Evolutionary conservation across 768 basidiomycete species (phyloP), one percentile per base, ranked within the genome.

Genomic region (Neoboletus brunneissimus): DNA sequence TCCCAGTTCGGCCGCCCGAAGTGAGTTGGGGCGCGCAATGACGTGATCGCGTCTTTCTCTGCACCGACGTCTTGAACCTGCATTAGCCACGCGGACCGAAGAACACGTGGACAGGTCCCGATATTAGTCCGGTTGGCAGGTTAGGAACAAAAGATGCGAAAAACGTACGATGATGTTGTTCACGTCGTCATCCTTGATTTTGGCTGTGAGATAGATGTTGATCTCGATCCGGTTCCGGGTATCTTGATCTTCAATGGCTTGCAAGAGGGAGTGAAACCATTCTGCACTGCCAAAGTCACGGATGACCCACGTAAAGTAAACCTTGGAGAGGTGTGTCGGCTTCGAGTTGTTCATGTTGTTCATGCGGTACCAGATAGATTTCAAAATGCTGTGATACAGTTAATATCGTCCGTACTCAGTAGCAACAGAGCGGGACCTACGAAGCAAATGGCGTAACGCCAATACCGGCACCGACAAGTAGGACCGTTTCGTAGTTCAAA

Each of bases 401-500:
- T 22, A 51, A 25, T 37, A 41, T 51, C 46, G 47, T 42, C 29
- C 27, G 27, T 22, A 32, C 44, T 40, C 55, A 54, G 34, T 35
- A 13, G 22, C 42, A 46, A 51, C 25, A 16, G 34, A 42, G 13
- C 0, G 22, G 47, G 57, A 70, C 91, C 79, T 67, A 95, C 87
- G 90, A 92, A 51, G 95, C 94, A 64, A 98, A 97, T 3, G 95
- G 95, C 0, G 95, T 97, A 35, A 97, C 94, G 63, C 95, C 95
- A 58, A 98, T 98, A 73, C 95, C 96, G 54, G 90, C 94, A 61
- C 93, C 94, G 46, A 95, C 91, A 38, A 97, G 83, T 32, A 96
- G 74, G 35, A 94, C 81, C 1, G 91, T 89, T 75, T 97, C 94
- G 62, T 84, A 94, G 53, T 92, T 93, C 68, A 91, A 77, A 68